A percentile compares a stretch with the other conserved stretches of the same genome.
Conservation (phyloP, 1,284 basidiomycete species). For the Fomitiporia mediterranea region DNA sequence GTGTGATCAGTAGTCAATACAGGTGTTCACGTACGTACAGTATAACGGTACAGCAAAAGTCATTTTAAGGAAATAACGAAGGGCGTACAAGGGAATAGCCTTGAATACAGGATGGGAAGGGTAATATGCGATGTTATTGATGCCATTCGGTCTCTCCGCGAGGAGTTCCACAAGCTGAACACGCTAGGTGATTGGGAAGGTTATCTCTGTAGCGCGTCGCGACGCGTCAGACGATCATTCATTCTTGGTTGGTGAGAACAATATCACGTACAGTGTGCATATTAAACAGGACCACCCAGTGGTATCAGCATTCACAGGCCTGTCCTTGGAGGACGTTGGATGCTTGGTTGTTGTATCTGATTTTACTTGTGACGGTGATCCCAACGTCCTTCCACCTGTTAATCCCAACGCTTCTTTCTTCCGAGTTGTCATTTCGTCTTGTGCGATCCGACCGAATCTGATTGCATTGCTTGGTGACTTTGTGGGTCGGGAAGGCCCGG, state of each 20-base stretch:
- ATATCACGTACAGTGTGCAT: constrained; percentile 56
- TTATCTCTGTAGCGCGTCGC: constrained; percentile 39
- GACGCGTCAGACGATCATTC: background rate
- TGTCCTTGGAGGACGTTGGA: background rate
- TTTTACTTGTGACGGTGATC: background rate
- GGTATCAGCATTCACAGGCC: background rate
- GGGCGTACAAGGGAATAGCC: no score
- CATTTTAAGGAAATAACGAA: no score
- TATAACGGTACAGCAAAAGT: no score
- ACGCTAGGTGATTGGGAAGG: constrained; percentile 42
- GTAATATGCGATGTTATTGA: no score
- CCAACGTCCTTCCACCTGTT: constrained; percentile 21
- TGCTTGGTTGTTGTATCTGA: background rate
- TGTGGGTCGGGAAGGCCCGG: background rate
- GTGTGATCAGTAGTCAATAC: no score
- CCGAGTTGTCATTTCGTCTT: constrained; percentile 42
- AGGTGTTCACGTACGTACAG: no score
- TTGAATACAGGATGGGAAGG: no score
- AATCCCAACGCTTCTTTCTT: constrained; percentile 45
- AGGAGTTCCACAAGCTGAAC: constrained; percentile 44
- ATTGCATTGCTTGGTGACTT: background rate
- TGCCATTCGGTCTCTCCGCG: constrained; percentile 26
- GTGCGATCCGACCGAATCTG: constrained; percentile 37
- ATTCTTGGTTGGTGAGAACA: background rate
- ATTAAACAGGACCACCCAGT: constrained; percentile 46